Evolutionary conservation across 2,329 filamentous ascomycete genomes (phyloP), one percentile per base, ranked within the genome.

Genomic region (Fusarium sp.): DNA sequence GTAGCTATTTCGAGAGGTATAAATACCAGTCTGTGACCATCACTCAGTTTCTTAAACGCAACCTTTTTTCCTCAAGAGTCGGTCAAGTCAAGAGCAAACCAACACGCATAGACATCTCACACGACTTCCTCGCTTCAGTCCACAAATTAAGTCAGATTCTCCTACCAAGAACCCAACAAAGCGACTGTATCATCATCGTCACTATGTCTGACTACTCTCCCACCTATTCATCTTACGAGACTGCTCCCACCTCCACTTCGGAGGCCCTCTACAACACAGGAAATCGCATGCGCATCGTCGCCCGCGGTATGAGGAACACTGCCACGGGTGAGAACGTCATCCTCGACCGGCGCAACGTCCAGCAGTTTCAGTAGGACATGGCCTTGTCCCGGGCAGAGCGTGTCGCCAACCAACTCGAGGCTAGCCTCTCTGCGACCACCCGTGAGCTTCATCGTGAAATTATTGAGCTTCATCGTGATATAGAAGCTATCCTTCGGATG

Each of bases 351-450:
- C 69, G 51, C 2, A 27, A 9, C 23, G 38, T 69, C 12, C 64
- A 59, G 31, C 56, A 65, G n/a, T 65, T 46, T 51, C 46, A 60
- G 19, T 33, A 72, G 27, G 51, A 64, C 7, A 23, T 6, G 0
- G 46, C 31, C 6, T 21, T 54, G 4, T 37, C 59, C 37, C 38
- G n/a, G 10, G 4, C 4, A 9, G 19, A 48, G 14, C 19, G 27
- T 9, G 3, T 10, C 21, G 9, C 27, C 9, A 23, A 44, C 11
- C 10, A 21, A 5, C 23, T 37, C 15, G 8, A 27, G 49, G 14
- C 23, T 12, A 15, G 7, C 33, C 10, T 52, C 49, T 3, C 9
- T 5, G 9, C 5, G 7, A 5, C 31, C 14, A 37, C 10, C 18
- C 7, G 7, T 52, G 33, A 12, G 31, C 14, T 52, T 1, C 3